A percentile compares a stretch with the other conserved stretches of the same genome.
phyloP scores from a whole-genome alignment of 192 early-diverging fungal species.

The Coemansia sp. region DNA sequence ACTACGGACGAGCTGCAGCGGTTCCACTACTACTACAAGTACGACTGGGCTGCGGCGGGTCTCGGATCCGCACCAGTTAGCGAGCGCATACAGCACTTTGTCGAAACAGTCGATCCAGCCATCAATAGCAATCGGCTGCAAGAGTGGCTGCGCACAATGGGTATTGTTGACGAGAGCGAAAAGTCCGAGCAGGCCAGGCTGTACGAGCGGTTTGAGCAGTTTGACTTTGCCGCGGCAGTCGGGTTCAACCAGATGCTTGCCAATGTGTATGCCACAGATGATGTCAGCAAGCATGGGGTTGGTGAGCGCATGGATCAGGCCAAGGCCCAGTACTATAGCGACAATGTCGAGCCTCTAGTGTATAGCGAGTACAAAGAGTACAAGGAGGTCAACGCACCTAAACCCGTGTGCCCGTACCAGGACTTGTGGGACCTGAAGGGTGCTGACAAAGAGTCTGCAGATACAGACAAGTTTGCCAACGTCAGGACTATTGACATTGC shows the following conservation, averaged over 20 bases:
- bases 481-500: slow-evolving; percentile 34
- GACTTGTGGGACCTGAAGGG: slow-evolving; percentile 39
- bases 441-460: slow-evolving; percentile 5
- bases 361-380: slow-evolving; percentile 22
- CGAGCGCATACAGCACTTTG: slow-evolving; percentile 36
- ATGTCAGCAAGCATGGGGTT: slow-evolving; percentile 23
- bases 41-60: slow-evolving; percentile 15
- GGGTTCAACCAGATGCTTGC: slow-evolving; percentile 39
- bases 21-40: slow-evolving; percentile 46
- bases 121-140: slow-evolving; percentile 22
- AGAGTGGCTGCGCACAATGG: slow-evolving; percentile 43
- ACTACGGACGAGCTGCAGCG: slow-evolving; percentile 47
- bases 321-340: slow-evolving; percentile 39
- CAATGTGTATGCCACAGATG: slow-evolving; percentile 19
- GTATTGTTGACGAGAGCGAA: slow-evolving; percentile 18
- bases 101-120: slow-evolving; percentile 3
- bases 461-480: slow-evolving; percentile 14
- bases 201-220: slow-evolving; percentile 40
- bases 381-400: slow-evolving; percentile 25
- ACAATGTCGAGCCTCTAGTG: slow-evolving; percentile 20
- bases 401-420: slow-evolving; percentile 48
- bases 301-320: slow-evolving; percentile 39
- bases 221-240: slow-evolving; percentile 34
- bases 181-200: slow-evolving; percentile 4
- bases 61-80: slow-evolving; percentile 7